phyloP scores from a whole-genome alignment of 805 yeast genomes.

The Komagataella mondaviorum region DNA sequence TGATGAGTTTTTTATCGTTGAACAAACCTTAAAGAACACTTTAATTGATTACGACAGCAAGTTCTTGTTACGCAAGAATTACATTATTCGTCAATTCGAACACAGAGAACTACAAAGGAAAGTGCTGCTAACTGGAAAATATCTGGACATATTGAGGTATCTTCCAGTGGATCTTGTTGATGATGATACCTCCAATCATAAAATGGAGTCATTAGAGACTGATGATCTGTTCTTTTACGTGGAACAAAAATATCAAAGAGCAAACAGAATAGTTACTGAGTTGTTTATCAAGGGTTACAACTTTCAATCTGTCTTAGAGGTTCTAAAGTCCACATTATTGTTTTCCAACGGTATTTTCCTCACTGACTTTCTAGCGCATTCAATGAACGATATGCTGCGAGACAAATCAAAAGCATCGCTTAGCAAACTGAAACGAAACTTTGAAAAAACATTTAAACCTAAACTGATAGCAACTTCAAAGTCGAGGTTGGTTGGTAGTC shows the following conservation, averaged over 20 bases:
- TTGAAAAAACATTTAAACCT: conserved; percentile 2
- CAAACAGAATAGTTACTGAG: conserved; percentile 47
- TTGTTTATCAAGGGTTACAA: conserved; percentile 50
- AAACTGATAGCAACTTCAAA: not conserved
- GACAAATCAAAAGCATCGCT: conserved; percentile 11
- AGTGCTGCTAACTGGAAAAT: conserved; percentile 74
- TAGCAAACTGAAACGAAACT: conserved; percentile 19
- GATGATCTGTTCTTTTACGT: conserved; percentile 36
- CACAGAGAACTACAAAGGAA: conserved; percentile 41
- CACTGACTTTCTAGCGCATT: conserved; percentile 35
- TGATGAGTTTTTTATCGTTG: conserved; percentile 69
- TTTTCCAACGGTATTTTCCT: conserved; percentile 36
- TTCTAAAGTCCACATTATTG: conserved; percentile 45
- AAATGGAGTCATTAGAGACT: conserved; percentile 13
- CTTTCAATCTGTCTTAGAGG: conserved; percentile 29
- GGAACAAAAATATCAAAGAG: conserved; percentile 46
- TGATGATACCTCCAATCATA: conserved; percentile 13
- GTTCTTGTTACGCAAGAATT: conserved; percentile 62
- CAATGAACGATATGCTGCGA: conserved; percentile 39
- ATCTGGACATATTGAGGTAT: conserved; percentile 55
- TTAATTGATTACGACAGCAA: conserved; percentile 59
- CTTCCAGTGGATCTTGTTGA: conserved; percentile 30
- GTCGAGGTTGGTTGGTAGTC: not conserved
- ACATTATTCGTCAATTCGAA: conserved; percentile 53
- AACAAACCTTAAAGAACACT: conserved; percentile 7